These are phyloP conservation scores for Cercospora sojina DNA, from an alignment of 2,329 filamentous ascomycete genomes.

Conservation along the genomic window DNA sequence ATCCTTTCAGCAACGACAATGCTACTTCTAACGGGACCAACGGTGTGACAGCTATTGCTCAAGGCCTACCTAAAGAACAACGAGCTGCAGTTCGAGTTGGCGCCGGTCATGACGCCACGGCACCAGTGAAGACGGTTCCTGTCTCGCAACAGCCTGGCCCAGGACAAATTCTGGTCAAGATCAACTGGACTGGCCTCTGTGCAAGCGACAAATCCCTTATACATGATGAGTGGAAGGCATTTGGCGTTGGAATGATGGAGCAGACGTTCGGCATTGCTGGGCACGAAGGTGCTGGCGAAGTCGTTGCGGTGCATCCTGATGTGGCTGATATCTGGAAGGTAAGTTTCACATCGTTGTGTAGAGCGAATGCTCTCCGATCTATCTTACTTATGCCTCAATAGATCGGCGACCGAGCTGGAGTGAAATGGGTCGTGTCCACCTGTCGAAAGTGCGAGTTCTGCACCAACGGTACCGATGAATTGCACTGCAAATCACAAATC, in stretches of 20 bases:
- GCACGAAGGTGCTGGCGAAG: conserved; percentile 36
- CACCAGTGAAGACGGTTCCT: conserved; percentile 36
- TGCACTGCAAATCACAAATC: conserved; percentile 40
- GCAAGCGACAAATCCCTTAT: conserved; percentile 40
- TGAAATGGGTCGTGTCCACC: conserved; percentile 37
- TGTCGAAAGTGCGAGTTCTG: conserved; percentile 37
- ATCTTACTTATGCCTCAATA: not conserved
- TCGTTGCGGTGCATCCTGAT: conserved; percentile 31
- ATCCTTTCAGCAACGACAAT: not conserved
- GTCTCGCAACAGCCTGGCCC: conserved; percentile 35
- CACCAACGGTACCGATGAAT: conserved; percentile 38
- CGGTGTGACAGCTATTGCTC: not conserved
- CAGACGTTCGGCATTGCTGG: conserved; percentile 34
- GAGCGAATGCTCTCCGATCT: not conserved
- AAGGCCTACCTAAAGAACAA: conserved; percentile 35
- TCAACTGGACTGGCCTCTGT: conserved; percentile 40
- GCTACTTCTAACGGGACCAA: not conserved
- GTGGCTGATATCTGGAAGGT: conserved; percentile 33
- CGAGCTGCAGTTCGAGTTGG: conserved; percentile 41
- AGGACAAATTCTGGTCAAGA: conserved; percentile 40
- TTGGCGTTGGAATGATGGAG: conserved; percentile 35
- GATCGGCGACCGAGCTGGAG: conserved; percentile 34
- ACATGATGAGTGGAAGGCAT: conserved; percentile 40
- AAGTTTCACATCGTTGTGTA: not conserved
- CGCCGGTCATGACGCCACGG: conserved; percentile 31